These are phyloP conservation scores for Trichoderma polysporum DNA, from an alignment of 2,329 filamentous ascomycete genomes.

Conservation along the genomic window DNA sequence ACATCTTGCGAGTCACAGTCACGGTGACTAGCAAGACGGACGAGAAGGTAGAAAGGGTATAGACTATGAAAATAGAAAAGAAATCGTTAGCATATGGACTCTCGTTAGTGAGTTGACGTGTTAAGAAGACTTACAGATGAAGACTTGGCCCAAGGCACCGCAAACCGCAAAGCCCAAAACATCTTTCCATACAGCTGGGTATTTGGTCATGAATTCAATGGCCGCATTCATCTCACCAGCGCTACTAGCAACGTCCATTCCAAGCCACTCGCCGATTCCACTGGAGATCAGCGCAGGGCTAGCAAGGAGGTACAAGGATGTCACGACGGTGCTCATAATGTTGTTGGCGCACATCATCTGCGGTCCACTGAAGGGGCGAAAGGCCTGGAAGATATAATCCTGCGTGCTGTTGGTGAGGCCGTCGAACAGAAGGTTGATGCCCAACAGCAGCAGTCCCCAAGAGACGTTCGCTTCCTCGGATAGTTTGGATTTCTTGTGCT, in stretches of 20 bases:
- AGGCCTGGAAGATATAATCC: slow-evolving; percentile 84
- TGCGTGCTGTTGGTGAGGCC: slow-evolving; percentile 95
- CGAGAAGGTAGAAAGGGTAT: slow-evolving; percentile 89
- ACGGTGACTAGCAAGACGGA: slow-evolving; percentile 92
- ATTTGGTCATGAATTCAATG: slow-evolving; percentile 72
- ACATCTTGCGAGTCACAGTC: slow-evolving; percentile 97
- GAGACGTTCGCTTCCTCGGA: slow-evolving; percentile 58
- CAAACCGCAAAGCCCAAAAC: slow-evolving; percentile 87
- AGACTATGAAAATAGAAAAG: slow-evolving; percentile 53
- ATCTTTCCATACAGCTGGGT: slow-evolving; percentile 82
- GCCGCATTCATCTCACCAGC: slow-evolving; percentile 80
- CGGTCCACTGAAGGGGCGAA: slow-evolving; percentile 79
- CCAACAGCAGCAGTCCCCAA: slow-evolving; percentile 81
- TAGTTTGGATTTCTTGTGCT: slow-evolving; percentile 47
- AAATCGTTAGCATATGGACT: background rate
- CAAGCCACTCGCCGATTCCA: slow-evolving; percentile 61
- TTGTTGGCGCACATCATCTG: slow-evolving; percentile 99
- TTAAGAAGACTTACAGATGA: slow-evolving; percentile 67
- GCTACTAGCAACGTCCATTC: slow-evolving; percentile 62
- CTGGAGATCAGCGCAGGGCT: slow-evolving; percentile 78
- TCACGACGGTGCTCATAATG: slow-evolving; percentile 77
- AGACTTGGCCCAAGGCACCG: slow-evolving; percentile 91
- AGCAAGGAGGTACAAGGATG: slow-evolving; percentile 70
- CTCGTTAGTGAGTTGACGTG: background rate
- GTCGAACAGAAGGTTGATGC: slow-evolving; percentile 90